Percentiles rank a stretch among this genome's conserved stretches.
These are phyloP conservation scores for Leishmania braziliensis DNA, from an alignment of 208 protist genomes.

Conservation along the genomic window DNA sequence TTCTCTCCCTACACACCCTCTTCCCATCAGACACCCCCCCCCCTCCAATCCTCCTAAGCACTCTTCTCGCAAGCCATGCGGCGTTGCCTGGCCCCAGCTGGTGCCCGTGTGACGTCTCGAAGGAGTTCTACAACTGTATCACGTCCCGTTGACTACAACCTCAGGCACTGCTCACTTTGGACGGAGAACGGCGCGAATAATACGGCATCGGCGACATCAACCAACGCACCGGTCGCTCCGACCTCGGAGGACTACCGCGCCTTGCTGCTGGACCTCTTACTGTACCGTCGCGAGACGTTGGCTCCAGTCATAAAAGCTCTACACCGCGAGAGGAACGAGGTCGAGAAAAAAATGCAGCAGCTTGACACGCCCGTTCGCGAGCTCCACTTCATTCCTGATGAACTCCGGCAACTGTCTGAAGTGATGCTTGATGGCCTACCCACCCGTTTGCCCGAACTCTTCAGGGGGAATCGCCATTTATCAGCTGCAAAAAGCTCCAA, in stretches of 20 bases:
- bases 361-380: too few species aligned
- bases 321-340: too few species aligned
- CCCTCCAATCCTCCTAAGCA: background rate
- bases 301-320: conserved; percentile 39
- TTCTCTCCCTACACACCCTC: background rate
- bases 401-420: background rate
- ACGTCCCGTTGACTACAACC: background rate
- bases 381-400: background rate
- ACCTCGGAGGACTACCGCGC: conserved; percentile 60
- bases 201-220: background rate
- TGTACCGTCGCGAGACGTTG: conserved; percentile 74
- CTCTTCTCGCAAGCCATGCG: conserved; percentile 3
- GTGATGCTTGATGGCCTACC: conserved; percentile 5
- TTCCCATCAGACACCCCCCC: background rate
- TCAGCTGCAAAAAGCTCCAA: background rate
- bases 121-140: background rate
- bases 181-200: background rate
- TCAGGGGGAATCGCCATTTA: background rate
- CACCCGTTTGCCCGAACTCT: conserved; percentile 18
- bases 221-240: background rate
- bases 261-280: conserved; percentile 62
- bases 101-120: background rate
- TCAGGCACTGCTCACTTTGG: background rate
- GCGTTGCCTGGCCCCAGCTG: background rate
- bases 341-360: too few species aligned